Conservation (phyloP, 192 early-diverging fungal species). For the Coemansia sp. region DNA sequence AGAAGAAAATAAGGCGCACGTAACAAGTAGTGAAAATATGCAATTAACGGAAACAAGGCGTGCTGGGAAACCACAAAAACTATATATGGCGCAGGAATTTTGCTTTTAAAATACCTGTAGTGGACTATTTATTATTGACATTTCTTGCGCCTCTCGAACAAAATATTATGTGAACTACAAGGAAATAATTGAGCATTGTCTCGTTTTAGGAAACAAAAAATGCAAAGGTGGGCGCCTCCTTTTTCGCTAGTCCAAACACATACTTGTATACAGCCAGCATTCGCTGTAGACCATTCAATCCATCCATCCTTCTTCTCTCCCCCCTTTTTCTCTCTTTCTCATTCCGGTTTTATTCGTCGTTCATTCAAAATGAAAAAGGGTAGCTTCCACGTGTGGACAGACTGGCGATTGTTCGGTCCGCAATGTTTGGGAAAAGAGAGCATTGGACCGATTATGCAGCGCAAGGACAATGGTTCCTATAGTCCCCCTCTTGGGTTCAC, state of each 20-base stretch:
- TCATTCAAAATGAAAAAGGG: not conserved
- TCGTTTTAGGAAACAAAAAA: not conserved
- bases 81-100: slow-evolving; percentile 9
- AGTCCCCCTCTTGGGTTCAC: too few species aligned
- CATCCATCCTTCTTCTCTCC: not conserved
- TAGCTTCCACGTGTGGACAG: not conserved
- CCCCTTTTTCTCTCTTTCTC: slow-evolving; percentile 1
- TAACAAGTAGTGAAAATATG: not conserved
- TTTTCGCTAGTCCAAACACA: not conserved
- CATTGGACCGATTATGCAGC: not conserved
- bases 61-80: not conserved
- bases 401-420: not conserved
- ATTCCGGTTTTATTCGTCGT: not conserved
- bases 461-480: not conserved
- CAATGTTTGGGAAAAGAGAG: not conserved
- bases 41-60: not conserved
- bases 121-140: not conserved
- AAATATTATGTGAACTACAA: not conserved
- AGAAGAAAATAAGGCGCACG: not conserved
- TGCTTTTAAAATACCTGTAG: not conserved
- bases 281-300: not conserved
- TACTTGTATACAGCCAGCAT: not conserved
- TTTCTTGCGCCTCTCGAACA: not conserved
- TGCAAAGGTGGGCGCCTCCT: not conserved
- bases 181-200: not conserved